Evolutionary conservation across 2,329 filamentous ascomycete species (phyloP), one percentile per base, ranked within the genome.

Genomic region (Sclerotinia nivalis): DNA sequence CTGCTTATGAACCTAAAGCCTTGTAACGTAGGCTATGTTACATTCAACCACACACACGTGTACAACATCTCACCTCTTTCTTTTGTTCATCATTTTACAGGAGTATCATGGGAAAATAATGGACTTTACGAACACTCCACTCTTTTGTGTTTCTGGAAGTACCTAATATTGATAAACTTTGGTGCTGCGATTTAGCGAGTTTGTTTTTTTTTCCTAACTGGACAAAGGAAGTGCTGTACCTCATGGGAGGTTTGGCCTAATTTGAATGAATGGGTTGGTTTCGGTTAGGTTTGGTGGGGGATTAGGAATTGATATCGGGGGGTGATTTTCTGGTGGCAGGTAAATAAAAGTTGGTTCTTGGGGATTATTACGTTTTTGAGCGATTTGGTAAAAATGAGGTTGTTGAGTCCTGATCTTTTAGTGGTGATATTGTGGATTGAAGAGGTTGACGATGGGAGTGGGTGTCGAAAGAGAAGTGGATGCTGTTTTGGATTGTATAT

Each of bases 1-100:
- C 88, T 20, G 87, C 88, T 70, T 90, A 90, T 77, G 84, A 89
- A 79, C 71, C 76, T 22, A 74, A 77, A 70, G 75, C 72, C 43
- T 72, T 74, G 69, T 68, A 69, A 47, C 66, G 60, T 66, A 64
- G 40, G 54, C 61, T 37, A n/a, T 34, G 20, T 67, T 25, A 34
- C 43, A n/a, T 47, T n/a, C 64, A 59, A 43, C 6, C 3, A 13
- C 13, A 43, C 43, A 28, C 22, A 4, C 47, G 25, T 47, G 37
- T 65, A 58, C 13, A 69, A 43, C 45, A 69, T 9, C 25, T 50
- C 49, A 37, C 45, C 20, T 31, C 34, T 65, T 64, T 55, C 59
- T 15, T 65, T 69, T 65, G 50, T 55, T 45, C 4, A n/a, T n/a
- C 34, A 45, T 47, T 34, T 31, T 7, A 47, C 25, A 2, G 67